Conservation (phyloP, 2,329 filamentous ascomycete species). For the Phyllosticta citriasiana region DNA sequence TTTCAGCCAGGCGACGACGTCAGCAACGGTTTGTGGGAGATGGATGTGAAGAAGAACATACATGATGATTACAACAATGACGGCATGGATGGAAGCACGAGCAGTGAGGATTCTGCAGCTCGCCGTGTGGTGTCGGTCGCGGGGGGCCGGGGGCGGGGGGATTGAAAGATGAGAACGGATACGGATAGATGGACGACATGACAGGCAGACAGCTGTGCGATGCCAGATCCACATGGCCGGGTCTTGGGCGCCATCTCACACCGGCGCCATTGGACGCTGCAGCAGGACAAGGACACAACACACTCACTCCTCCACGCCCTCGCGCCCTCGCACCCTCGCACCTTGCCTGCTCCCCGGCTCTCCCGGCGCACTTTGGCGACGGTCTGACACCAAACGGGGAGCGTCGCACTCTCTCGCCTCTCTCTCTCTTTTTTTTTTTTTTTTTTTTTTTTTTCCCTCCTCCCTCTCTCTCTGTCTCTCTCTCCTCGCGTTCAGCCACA, state of each 20-base stretch:
- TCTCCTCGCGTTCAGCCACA: not conserved
- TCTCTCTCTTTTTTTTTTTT: too few species aligned
- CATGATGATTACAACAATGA: not conserved
- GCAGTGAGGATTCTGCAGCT: not conserved
- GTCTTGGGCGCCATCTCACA: not conserved
- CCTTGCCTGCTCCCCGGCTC: too few species aligned
- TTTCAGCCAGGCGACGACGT: not conserved
- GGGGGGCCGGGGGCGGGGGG: too few species aligned
- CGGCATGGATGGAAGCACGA: not conserved
- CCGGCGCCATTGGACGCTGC: too few species aligned
- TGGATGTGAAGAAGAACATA: too few species aligned
- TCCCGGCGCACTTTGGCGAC: not conserved
- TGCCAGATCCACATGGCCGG: not conserved
- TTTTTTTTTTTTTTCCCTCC: too few species aligned
- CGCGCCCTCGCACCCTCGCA: not conserved
- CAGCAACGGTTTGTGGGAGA: not conserved
- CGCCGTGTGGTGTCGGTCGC: not conserved
- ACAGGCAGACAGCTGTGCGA: not conserved
- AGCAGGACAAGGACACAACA: not conserved
- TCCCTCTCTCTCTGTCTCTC: too few species aligned
- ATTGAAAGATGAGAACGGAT: not conserved
- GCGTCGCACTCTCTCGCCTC: too few species aligned
- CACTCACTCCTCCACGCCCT: not conserved
- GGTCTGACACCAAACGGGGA: not conserved
- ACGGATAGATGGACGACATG: too few species aligned